phyloP scores from a whole-genome alignment of 345 rosid species.

The Linum usitatissimum region DNA sequence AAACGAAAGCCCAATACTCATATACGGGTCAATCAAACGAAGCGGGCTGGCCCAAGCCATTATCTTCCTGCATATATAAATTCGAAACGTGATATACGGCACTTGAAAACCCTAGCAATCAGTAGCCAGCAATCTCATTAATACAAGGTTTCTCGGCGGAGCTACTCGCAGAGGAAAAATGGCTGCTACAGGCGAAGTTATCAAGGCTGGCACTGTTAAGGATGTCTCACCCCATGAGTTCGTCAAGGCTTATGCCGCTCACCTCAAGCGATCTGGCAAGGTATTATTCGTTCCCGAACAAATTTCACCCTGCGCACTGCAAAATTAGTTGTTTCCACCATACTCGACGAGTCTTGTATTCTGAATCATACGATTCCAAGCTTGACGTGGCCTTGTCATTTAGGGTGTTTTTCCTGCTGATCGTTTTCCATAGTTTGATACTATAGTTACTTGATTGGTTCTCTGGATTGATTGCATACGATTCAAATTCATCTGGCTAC shows the following conservation, averaged over 20 bases:
- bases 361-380: no score
- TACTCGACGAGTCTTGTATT: not conserved
- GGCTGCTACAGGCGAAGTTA: not conserved
- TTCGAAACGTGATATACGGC: not conserved
- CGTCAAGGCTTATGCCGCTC: not conserved
- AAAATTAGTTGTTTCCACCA: not conserved
- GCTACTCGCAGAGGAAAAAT: not conserved
- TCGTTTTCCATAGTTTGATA: no score
- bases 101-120: not conserved
- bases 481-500: no score
- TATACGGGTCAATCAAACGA: no score
- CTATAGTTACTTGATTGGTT: no score
- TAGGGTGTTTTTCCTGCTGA: no score
- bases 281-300: not conserved
- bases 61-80: not conserved
- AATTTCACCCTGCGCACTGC: no score
- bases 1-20: no score
- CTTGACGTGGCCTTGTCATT: no score
- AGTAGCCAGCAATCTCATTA: not conserved
- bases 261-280: conserved; percentile 1
- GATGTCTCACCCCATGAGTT: not conserved
- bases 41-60: no score
- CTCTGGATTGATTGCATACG: no score
- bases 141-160: not conserved
- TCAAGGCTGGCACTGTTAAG: not conserved